phyloP scores from a whole-genome alignment of 164 flowering plant species.

The Vitis labrusca region DNA sequence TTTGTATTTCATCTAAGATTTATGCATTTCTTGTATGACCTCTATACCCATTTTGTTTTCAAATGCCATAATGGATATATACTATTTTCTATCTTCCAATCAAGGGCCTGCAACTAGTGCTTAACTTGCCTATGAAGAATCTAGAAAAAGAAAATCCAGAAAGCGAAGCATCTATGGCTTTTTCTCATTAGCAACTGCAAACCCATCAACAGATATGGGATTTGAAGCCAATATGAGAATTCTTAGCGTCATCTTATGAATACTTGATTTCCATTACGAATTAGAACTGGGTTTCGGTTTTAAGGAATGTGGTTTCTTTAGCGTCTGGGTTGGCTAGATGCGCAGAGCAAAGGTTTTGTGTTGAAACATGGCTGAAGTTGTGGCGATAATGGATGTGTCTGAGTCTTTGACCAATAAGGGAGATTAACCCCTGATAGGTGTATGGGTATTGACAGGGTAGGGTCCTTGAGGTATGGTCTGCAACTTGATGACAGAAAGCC shows the following conservation, averaged over 20 bases:
- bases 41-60: too few species aligned
- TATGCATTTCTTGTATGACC: too few species aligned
- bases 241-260: neutral
- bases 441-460: too few species aligned
- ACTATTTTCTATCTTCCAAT: too few species aligned
- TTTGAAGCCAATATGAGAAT: constrained; percentile 1
- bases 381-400: constrained; percentile 57
- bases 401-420: constrained; percentile 27
- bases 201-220: constrained; percentile 14
- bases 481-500: too few species aligned
- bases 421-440: too few species aligned
- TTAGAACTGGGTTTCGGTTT: constrained; percentile 20
- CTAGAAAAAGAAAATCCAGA: neutral
- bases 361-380: constrained; percentile 65
- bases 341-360: constrained; percentile 4
- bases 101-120: too few species aligned
- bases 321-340: neutral
- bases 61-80: too few species aligned
- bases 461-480: too few species aligned
- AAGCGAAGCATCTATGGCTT: too few species aligned
- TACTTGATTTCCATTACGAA: neutral
- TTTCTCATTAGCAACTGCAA: too few species aligned
- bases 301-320: constrained; percentile 11
- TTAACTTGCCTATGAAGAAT: neutral
- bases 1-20: too few species aligned